Conservation (phyloP, 805 yeast species). For the Spathaspora sp. region DNA sequence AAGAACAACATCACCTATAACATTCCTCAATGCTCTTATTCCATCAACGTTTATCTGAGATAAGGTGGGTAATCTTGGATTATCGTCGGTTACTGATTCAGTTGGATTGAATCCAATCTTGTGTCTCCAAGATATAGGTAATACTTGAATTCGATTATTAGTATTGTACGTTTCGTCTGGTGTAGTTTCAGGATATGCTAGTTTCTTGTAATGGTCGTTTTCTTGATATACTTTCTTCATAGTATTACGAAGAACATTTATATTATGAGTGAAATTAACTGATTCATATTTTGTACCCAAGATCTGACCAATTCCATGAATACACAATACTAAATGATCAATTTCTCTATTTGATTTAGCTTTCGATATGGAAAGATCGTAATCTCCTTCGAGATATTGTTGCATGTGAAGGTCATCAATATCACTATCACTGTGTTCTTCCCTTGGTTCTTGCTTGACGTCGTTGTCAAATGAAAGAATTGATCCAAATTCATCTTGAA, state of each 20-base stretch:
- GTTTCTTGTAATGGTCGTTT: slow-evolving; percentile 33
- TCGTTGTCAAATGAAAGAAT: slow-evolving; percentile 7
- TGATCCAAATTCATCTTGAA: slow-evolving; percentile 24
- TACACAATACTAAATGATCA: slow-evolving; percentile 74
- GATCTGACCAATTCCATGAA: slow-evolving; percentile 94
- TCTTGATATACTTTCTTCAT: slow-evolving; percentile 49
- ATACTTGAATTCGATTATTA: slow-evolving; percentile 70
- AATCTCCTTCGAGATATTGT: slow-evolving; percentile 47
- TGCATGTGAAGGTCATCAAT: slow-evolving; percentile 30
- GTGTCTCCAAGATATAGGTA: slow-evolving; percentile 93
- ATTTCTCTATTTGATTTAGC: slow-evolving; percentile 30
- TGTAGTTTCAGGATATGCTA: slow-evolving; percentile 27
- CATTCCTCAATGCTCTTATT: slow-evolving; percentile 67
- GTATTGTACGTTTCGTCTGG: slow-evolving; percentile 3
- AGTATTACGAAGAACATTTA: slow-evolving; percentile 59
- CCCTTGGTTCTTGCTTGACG: slow-evolving; percentile 7
- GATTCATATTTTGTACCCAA: slow-evolving; percentile 75
- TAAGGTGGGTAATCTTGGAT: slow-evolving; percentile 54
- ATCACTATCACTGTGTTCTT: slow-evolving; percentile 5
- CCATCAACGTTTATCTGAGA: slow-evolving; percentile 75
- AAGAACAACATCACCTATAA: slow-evolving; percentile 82
- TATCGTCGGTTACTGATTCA: slow-evolving; percentile 34
- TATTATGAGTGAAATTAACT: slow-evolving; percentile 83
- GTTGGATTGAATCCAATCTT: slow-evolving; percentile 59
- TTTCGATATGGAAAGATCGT: slow-evolving; percentile 29